Evolutionary conservation across 768 basidiomycete species (phyloP).

Genomic region (Lyophyllum atratum): DNA sequence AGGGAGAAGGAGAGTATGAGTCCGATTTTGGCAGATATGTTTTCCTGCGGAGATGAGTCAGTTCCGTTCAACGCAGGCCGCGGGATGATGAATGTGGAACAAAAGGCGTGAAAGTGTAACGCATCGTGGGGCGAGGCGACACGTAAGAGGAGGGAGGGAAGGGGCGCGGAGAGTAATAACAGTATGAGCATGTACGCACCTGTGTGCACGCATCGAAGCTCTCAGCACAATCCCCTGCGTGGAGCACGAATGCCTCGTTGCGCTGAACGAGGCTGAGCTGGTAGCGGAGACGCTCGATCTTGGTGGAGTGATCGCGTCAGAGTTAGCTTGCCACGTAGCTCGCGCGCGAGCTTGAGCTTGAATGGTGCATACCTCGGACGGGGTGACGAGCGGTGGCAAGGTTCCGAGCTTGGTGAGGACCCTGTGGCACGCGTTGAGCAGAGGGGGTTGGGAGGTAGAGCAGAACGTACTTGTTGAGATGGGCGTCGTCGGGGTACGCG

Average conservation of each 20-base stretch:
- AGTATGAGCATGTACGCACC: constrained; percentile 41
- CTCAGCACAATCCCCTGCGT: constrained; percentile 98
- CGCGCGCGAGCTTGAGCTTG: background rate
- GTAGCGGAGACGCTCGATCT: constrained; percentile 84
- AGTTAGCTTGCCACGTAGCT: background rate
- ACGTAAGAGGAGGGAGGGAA: background rate
- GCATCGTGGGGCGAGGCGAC: background rate
- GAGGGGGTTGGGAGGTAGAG: background rate
- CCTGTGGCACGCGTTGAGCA: constrained; percentile 34
- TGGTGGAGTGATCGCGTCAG: constrained; percentile 4
- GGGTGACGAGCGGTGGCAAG: constrained; percentile 90
- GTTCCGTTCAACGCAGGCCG: too few relatives aligned
- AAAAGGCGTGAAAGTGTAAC: constrained; percentile 1
- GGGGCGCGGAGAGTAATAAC: background rate
- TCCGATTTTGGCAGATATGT: constrained; percentile 85
- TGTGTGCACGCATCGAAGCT: constrained; percentile 91
- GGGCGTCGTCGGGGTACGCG: constrained; percentile 63
- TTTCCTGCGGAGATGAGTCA: constrained; percentile 51
- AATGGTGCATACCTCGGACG: constrained; percentile 71
- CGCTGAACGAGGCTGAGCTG: constrained; percentile 80
- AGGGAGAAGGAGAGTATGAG: constrained; percentile 94
- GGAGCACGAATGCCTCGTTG: constrained; percentile 90
- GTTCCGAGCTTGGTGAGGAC: constrained; percentile 76
- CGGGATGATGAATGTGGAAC: too few relatives aligned
- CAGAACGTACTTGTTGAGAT: constrained; percentile 54